Evolutionary conservation across 2,329 filamentous ascomycete species (phyloP), one percentile per base, ranked within the genome.

Genomic region (Coniochaeta sp.): DNA sequence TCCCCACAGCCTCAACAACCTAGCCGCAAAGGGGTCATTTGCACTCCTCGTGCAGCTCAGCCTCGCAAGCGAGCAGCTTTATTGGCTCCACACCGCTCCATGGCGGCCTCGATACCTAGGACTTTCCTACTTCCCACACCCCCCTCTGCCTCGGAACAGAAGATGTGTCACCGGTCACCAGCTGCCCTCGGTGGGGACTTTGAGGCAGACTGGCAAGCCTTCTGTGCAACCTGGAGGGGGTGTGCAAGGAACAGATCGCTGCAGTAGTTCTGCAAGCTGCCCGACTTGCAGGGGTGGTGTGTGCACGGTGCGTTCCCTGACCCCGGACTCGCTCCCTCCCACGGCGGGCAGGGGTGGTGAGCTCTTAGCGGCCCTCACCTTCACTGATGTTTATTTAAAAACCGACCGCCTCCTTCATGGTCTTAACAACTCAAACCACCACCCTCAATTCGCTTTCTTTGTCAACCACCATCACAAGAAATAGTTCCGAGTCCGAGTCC

Each of bases 371-470:
- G 38, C 38, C 20, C n/a, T 26, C 9, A 42, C 38, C 38, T 42
- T 18, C 8, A 42, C 38, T 42, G 26, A 48, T 48, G 28, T 31
- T 48, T 48, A 48, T 48, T 31, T 31, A 28, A 48, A 28, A 31
- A 48, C 45, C n/a, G n/a, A 14, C n/a, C n/a, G 26, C 45, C 45
- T 48, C 45, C 45, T 31, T 31, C 45, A 48, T 48, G 45, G 45
- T 48, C 45, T 20, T 22, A 22, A 48, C 26, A n/a, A 7, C 45
- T 42, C 38, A 8, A 40, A 42, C 45, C 45, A 28, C 26, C 26
- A 31, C 45, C 45, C 10, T 48, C 10, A 49, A n/a, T n/a, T 28
- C n/a, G n/a, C 47, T 28, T 28, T 49, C 47, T 48, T 48, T 48
- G 45, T 31, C 26, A 9, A 28, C 45, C 47, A 24, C 20, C 24